Evolutionary conservation across 306 rosid species (phyloP).

Genomic region (Sicyos baderoa): DNA sequence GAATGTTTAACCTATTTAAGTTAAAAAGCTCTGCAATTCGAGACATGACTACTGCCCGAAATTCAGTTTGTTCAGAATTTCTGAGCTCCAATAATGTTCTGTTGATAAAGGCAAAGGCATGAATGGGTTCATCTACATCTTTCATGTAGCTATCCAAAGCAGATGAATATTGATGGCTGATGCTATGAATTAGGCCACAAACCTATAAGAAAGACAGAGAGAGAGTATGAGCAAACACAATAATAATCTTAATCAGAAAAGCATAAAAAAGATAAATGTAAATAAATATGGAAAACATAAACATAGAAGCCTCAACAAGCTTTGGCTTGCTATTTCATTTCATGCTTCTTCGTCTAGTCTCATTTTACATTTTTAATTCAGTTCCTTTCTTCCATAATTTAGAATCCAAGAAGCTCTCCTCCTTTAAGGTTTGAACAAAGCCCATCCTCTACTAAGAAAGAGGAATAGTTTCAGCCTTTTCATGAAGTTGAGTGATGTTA

Average conservation of each 20-base stretch:
- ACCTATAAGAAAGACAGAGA: constrained; percentile 39
- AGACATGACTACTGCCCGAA: constrained; percentile 58
- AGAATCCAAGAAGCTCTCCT: too few species aligned
- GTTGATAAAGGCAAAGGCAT: constrained; percentile 79
- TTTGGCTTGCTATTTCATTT: not conserved
- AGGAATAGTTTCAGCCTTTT: too few species aligned
- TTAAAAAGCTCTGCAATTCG: constrained; percentile 66
- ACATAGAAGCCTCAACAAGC: not conserved
- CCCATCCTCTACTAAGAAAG: too few species aligned
- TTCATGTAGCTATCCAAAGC: constrained; percentile 89
- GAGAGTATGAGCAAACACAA: not conserved
- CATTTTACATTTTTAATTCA: too few species aligned
- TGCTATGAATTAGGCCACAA: constrained; percentile 78
- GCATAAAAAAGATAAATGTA: constrained; percentile 20
- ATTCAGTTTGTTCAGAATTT: constrained; percentile 34
- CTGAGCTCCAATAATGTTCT: constrained; percentile 45
- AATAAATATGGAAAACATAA: not conserved
- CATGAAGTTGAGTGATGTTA: too few species aligned
- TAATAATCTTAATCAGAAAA: not conserved
- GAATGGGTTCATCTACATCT: constrained; percentile 77
- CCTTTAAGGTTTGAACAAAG: too few species aligned
- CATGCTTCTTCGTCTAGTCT: not conserved
- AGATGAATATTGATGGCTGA: constrained; percentile 55
- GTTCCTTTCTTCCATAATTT: too few species aligned
- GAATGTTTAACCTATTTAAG: constrained; percentile 54